phyloP scores from a whole-genome alignment of 2,329 filamentous ascomycete species.

The Colletotrichum sp. region DNA sequence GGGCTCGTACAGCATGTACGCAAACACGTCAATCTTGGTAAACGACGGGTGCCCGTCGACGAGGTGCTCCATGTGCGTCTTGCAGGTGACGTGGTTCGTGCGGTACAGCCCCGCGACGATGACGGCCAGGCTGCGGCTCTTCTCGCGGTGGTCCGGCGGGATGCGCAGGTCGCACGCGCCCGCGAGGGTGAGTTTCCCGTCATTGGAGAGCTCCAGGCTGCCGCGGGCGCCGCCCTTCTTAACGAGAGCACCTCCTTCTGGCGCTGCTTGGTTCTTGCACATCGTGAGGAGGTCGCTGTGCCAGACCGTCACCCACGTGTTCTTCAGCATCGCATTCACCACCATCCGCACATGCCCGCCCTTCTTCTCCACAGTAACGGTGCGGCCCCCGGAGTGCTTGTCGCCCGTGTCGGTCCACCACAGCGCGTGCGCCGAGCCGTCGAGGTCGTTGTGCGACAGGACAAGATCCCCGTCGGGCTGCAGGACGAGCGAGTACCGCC shows the following conservation, averaged over 20 bases:
- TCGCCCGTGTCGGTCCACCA: slow-evolving; percentile 23
- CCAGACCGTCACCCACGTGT: slow-evolving; percentile 15
- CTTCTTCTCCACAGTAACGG: neutral
- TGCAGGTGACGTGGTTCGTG: slow-evolving; percentile 2
- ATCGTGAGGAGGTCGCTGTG: slow-evolving; percentile 18
- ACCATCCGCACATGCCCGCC: neutral
- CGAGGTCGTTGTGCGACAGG: neutral
- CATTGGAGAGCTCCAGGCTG: slow-evolving; percentile 14
- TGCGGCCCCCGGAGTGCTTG: neutral
- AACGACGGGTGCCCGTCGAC: slow-evolving; percentile 3
- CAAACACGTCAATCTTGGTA: slow-evolving; percentile 18
- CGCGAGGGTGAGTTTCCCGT: slow-evolving; percentile 9
- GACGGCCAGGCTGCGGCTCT: slow-evolving; percentile 17
- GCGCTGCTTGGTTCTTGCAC: neutral
- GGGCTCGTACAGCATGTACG: slow-evolving; percentile 11
- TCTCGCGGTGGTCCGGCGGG: slow-evolving; percentile 2
- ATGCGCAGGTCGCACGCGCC: slow-evolving; percentile 19
- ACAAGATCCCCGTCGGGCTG: slow-evolving; percentile 20
- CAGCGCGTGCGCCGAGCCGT: neutral
- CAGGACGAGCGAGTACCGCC: slow-evolving; percentile 6
- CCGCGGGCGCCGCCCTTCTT: neutral
- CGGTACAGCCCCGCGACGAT: slow-evolving; percentile 20
- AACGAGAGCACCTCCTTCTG: neutral
- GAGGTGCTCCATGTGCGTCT: slow-evolving; percentile 11
- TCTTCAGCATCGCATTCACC: neutral